Evolutionary conservation across 202 grass and related monocot species (phyloP), one percentile per base, ranked within the genome.

Genomic region (Setaria viridis): DNA sequence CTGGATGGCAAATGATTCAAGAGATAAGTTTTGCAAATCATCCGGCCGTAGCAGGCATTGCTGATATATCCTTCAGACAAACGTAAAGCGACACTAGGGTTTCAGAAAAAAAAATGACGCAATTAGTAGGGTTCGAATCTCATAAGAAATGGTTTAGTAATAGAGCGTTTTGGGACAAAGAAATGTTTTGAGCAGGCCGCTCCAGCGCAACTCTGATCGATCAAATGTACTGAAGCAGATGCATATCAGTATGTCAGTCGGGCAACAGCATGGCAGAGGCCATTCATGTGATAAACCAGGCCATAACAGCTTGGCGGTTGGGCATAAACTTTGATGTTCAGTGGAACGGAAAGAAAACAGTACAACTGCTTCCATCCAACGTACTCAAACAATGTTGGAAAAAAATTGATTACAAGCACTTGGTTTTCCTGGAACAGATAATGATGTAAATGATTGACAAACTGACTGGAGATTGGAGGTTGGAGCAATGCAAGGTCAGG

Each of bases 201-300:
- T 33, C 67, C 43, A 71, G 14, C 9, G 9, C 20, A 77, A 49
- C 20, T 48, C 42, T 13, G 35, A 70, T 70, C 15, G 34, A 79
- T 17, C 19, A 73, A 19, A 84, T 69, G 48, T 60, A 42, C 49
- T 50, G 59, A 51, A 59, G 17, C 5, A 76, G 19, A 50, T 49
- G 70, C 12, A 35, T 12, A 62, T 30, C 21, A 30, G 58, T 30
- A 43, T 80, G 14, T 1, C 55, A 32, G 76, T 30, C 11, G 11
- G 70, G 39, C 71, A 55, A 41, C 11, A 67, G 39, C 62, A 59
- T 68, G 2, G 43, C 8, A 43, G 41, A 69, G 48, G 43, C 11
- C 25, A 62, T 66, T 58, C 54, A 32, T 83, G 50, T 41, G 19
- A 46, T n/a, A 82, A 35, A 82, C 74, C 70, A 56, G n/a, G 29